Evolutionary conservation across 1,284 basidiomycete species (phyloP), one percentile per base, ranked within the genome.

Genomic region (Puccinia triticina): DNA sequence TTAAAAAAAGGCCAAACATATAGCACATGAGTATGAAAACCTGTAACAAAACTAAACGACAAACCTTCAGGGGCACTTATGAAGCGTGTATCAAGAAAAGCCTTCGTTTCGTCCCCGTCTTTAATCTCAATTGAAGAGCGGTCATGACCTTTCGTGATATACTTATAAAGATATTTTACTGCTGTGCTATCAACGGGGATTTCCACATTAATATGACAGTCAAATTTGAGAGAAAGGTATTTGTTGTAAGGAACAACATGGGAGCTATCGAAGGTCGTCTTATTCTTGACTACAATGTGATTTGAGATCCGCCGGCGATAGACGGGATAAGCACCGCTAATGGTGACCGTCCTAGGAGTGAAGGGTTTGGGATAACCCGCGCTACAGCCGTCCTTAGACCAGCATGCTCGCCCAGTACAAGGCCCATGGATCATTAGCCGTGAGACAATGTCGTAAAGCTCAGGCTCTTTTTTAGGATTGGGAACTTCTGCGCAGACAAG

Each of bases 121-220:
- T 64, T 14, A 5, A 66, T 46, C 40, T 18, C 11, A 5, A 64
- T 4, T 10, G 21, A 37, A 14, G 76, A 16, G 0, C 40, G 1
- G 50, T 66, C 59, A 23, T 77, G 37, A 1, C 76, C 76, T 48
- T 77, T 77, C 1, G n/a, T 40, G 0, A 77, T 46, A 48, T 77
- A 77, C 26, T 77, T 77, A 32, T 77, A 77, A 14, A 77, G 43
- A 21, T 77, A 77, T 26, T 66, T 67, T 4, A 77, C 29, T 1
- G 57, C 37, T 11, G 32, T 46, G 18, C 29, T 29, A 34, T 26
- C 34, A 18, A 48, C n/a, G 0, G 76, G 59, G 1, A 77, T 34
- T 29, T 77, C 76, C 0, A 66, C 59, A 23, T 77, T 77, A 3
- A 77, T 77, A 34, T 77, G 76, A 50, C 76, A n/a, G n/a, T n/a